A percentile compares a stretch with the other conserved stretches of the same genome.
Conservation (phyloP, 176 grass and related monocot species). For the Urochloa ruziziensis region DNA sequence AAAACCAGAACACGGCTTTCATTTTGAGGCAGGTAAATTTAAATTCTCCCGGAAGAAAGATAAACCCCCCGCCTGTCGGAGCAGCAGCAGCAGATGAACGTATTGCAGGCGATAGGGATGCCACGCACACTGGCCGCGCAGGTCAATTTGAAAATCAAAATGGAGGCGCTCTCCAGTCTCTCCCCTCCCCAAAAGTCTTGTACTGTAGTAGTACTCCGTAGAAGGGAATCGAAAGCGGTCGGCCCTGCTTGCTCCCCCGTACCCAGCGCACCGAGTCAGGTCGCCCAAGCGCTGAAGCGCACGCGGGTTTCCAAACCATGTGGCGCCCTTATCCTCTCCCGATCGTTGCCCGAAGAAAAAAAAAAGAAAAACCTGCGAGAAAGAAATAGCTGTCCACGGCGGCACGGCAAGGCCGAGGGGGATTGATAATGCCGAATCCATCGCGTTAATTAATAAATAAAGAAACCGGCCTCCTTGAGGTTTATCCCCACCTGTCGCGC, state of each 20-base stretch:
- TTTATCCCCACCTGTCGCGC: slow-evolving; percentile 22
- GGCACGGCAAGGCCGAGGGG: not conserved
- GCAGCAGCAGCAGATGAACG: not conserved
- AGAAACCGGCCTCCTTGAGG: slow-evolving; percentile 12
- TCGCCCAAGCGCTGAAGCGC: not conserved
- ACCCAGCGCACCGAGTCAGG: not conserved
- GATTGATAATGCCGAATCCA: slow-evolving; percentile 18
- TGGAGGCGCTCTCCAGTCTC: not conserved
- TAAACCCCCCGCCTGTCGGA: not conserved
- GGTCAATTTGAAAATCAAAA: slow-evolving; percentile 18
- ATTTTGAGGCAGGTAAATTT: not conserved
- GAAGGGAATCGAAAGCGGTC: slow-evolving; percentile 1
- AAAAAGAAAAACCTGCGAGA: slow-evolving; percentile 1
- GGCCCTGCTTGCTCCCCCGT: not conserved
- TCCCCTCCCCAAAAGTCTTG: too few species aligned
- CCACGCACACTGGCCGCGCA: not conserved
- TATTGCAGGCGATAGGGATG: slow-evolving; percentile 5
- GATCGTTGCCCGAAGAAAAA: not conserved
- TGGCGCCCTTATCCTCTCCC: slow-evolving; percentile 56
- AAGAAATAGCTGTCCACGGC: not conserved
- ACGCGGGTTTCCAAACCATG: slow-evolving; percentile 28
- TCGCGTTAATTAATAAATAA: too few species aligned
- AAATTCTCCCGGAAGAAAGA: not conserved
- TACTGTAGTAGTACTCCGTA: too few species aligned
- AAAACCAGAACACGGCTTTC: not conserved